phyloP scores from a whole-genome alignment of 2,329 filamentous ascomycete genomes.

The Cercospora berteroae region DNA sequence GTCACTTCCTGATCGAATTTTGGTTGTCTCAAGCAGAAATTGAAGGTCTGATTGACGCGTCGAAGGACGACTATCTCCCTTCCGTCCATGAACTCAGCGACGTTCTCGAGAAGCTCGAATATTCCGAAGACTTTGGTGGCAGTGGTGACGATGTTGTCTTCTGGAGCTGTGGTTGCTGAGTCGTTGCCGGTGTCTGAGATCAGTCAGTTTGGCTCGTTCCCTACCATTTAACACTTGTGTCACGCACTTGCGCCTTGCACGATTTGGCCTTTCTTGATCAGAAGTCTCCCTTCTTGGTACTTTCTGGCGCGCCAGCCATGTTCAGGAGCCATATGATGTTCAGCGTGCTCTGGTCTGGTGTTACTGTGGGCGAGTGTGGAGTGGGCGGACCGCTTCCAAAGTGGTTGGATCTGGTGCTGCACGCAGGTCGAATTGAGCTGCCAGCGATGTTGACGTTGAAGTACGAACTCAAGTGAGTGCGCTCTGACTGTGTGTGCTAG shows the following conservation, averaged over 20 bases:
- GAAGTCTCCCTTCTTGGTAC: background rate
- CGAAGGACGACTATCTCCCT: background rate
- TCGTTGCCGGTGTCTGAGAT: background rate
- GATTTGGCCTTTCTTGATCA: background rate
- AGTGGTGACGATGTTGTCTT: background rate
- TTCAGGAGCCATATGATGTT: background rate
- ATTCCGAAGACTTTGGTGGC: background rate
- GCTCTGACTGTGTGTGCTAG: background rate
- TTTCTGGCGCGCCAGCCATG: background rate
- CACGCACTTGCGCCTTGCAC: background rate
- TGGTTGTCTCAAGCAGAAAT: background rate
- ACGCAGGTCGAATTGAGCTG: background rate
- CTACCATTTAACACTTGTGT: background rate
- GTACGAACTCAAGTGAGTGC: background rate
- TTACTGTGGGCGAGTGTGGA: background rate
- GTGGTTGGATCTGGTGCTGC: background rate
- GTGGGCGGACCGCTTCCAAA: background rate
- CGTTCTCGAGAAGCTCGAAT: background rate
- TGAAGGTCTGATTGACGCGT: background rate
- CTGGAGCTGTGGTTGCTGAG: background rate
- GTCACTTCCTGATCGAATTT: background rate
- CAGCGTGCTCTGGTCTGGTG: background rate
- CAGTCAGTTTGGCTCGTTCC: background rate
- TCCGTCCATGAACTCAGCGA: background rate
- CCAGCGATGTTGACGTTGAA: background rate